Evolutionary conservation across 192 early-diverging fungal genomes (phyloP).

Genomic region (Rhizoclosmatium sp.): DNA sequence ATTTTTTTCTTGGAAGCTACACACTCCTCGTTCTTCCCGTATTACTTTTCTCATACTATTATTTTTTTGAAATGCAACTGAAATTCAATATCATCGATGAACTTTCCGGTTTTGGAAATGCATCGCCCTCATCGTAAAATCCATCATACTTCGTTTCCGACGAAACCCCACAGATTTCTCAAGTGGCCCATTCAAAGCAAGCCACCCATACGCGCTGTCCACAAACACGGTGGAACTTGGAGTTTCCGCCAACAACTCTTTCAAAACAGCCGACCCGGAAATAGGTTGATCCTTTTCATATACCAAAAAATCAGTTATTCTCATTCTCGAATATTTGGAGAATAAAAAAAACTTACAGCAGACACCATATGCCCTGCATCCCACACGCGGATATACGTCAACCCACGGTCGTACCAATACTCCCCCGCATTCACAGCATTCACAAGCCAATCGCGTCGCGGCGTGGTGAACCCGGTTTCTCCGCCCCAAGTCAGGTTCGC

Average conservation of each 20-base stretch:
- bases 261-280: not conserved
- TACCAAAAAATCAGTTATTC: not conserved
- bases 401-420: constrained; percentile 54
- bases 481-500: constrained; percentile 58
- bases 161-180: not conserved
- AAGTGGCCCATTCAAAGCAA: not conserved
- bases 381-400: constrained; percentile 59
- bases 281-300: not conserved
- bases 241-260: not conserved
- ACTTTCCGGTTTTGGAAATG: too few relatives aligned
- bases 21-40: too few relatives aligned
- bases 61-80: too few relatives aligned
- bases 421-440: constrained; percentile 46
- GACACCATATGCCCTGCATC: constrained; percentile 71
- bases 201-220: not conserved
- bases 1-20: too few relatives aligned
- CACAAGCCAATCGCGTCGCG: constrained; percentile 6
- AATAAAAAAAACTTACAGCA: not conserved
- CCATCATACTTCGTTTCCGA: too few relatives aligned
- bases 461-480: constrained; percentile 53
- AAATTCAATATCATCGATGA: too few relatives aligned
- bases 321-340: too few relatives aligned
- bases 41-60: too few relatives aligned
- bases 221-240: not conserved
- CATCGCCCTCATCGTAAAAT: too few relatives aligned